Evolutionary conservation across 306 rosid genomes (phyloP).

Genomic region (Trifolium subterraneum): DNA sequence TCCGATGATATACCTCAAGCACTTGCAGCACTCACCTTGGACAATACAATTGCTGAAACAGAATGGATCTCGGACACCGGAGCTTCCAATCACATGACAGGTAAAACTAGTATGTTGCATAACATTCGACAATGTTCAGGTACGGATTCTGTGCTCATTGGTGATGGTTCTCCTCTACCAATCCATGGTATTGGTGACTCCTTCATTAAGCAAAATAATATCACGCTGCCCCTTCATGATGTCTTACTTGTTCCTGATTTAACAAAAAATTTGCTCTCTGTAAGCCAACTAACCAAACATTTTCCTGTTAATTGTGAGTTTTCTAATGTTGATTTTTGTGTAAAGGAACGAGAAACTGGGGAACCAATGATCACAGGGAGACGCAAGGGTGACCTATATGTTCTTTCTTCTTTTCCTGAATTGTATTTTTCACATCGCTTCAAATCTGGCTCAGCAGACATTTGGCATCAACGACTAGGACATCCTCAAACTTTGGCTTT

Average conservation of each 20-base stretch:
- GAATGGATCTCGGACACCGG: not conserved
- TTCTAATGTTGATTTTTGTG: not conserved
- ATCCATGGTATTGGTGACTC: conserved; percentile 13
- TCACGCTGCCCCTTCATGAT: not conserved
- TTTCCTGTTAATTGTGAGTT: too few relatives aligned
- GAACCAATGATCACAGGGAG: not conserved
- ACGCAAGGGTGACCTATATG: not conserved
- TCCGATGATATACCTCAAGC: not conserved
- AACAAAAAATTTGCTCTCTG: not conserved
- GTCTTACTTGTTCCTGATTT: not conserved
- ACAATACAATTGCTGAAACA: conserved; percentile 6
- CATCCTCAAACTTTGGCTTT: not conserved
- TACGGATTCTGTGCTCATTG: not conserved
- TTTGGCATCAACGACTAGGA: not conserved
- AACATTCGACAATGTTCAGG: not conserved
- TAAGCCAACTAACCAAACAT: too few relatives aligned
- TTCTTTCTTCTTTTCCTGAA: not conserved
- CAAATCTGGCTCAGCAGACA: not conserved
- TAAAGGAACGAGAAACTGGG: not conserved
- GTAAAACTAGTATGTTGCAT: too few relatives aligned
- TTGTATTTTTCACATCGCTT: not conserved
- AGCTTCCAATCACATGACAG: too few relatives aligned
- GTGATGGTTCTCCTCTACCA: conserved; percentile 20
- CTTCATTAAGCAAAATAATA: not conserved
- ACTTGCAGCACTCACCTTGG: conserved; percentile 4